Evolutionary conservation across 2,329 filamentous ascomycete genomes (phyloP), one percentile per base, ranked within the genome.

Genomic region (Colletotrichum limetticola): DNA sequence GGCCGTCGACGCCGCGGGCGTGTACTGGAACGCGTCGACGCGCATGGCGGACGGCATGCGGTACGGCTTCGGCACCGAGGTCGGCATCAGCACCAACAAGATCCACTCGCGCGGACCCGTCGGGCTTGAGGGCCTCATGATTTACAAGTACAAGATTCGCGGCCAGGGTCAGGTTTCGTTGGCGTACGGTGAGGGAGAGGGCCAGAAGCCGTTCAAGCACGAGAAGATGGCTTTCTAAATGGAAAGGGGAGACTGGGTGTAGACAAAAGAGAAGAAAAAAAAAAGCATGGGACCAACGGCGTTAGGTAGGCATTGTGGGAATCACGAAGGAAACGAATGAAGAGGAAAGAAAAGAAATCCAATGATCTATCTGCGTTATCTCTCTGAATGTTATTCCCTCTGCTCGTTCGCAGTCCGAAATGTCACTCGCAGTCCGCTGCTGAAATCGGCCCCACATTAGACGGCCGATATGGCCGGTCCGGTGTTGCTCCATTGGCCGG

Each of bases 31-130:
- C 81, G 94, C 95, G 8, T 97, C 94, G 28, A 98, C 95, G 9
- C 91, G 97, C 63, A 96, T 99, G 85, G 95, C 95, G 6, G 97
- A 99, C 82, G 97, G 97, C 8, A 98, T 97, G 93, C 90, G 97
- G 55, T 98, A 97, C 81, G 97, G 97, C 8, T 99, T 99, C 83
- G 97, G 97, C 60, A 98, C 97, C 0, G 97, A 99, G 84, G 97
- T 99, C 28, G 97, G 97, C 67, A 98, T 99, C 83, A 97, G 94
- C 85, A 99, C 97, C 62, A 99, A 98, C 87, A 99, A 98, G 87
- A 98, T 99, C 75, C 97, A 99, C 81, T 94, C 94, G 1, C 88
- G 97, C 63, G 97, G 97, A 0, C 97, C 97, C 0, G 97, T 99
- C 6, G 97, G 97, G 1, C 85, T 99, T 65, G 97, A 98, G 80